Evolutionary conservation across 306 rosid genomes (phyloP).

Genomic region (Dryas drummondii): DNA sequence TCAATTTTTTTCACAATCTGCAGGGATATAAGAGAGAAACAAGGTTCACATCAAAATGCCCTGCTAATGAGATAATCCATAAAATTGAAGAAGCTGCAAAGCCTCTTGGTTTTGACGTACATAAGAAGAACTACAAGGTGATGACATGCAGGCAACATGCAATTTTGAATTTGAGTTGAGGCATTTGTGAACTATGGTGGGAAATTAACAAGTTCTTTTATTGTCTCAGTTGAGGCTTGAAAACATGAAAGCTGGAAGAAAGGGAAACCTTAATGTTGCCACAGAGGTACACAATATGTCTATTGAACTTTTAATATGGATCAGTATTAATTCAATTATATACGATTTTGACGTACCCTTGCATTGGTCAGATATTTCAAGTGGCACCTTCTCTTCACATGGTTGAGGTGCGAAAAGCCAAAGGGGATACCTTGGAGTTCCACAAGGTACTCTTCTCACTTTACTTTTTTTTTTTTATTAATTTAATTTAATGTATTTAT

Average conservation of each 20-base stretch:
- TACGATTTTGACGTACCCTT: background rate
- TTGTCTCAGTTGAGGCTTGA: constrained; percentile 79
- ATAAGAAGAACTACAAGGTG: constrained; percentile 95
- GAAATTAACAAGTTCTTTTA: constrained; percentile 5
- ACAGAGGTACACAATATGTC: constrained; percentile 61
- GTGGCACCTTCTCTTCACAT: constrained; percentile 98
- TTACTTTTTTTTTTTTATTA: background rate
- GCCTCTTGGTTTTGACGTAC: constrained; percentile 97
- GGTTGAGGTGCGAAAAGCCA: constrained; percentile 97
- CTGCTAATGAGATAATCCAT: constrained; percentile 83
- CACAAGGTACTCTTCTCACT: constrained; percentile 61
- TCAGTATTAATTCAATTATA: background rate
- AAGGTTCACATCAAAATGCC: constrained; percentile 86
- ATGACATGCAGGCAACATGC: constrained; percentile 26
- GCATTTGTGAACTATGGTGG: background rate
- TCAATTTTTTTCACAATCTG: background rate
- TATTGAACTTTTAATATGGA: background rate
- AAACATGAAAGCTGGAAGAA: constrained; percentile 92
- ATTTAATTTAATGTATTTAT: background rate
- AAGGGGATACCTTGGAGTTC: constrained; percentile 97
- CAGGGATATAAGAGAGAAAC: constrained; percentile 96
- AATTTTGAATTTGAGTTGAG: background rate
- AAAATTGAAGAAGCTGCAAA: constrained; percentile 98
- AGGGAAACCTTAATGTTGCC: constrained; percentile 96
- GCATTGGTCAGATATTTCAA: constrained; percentile 71